phyloP scores from a whole-genome alignment of 768 basidiomycete species.

The Termitomyces sp. region DNA sequence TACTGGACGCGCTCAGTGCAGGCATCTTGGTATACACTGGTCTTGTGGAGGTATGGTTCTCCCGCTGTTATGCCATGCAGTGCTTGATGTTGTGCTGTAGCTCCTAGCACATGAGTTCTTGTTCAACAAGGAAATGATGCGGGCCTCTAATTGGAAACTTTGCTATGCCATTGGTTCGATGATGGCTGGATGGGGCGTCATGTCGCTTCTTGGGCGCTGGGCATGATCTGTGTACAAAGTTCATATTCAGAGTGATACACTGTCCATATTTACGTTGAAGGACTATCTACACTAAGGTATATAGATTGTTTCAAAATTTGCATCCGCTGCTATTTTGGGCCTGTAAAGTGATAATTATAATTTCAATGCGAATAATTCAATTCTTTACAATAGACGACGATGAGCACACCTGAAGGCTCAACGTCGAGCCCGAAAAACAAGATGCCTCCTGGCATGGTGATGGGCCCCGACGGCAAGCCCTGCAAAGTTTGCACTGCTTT shows the following conservation, averaged over 20 bases:
- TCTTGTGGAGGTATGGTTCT: slow-evolving; percentile 11
- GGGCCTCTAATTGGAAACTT: slow-evolving; percentile 59
- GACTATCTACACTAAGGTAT: background rate
- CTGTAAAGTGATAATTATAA: too few relatives aligned
- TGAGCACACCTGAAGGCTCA: slow-evolving; percentile 1
- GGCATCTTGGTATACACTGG: slow-evolving; percentile 87
- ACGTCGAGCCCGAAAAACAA: slow-evolving; percentile 8
- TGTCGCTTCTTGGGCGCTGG: slow-evolving; percentile 90
- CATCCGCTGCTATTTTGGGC: background rate
- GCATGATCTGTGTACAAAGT: slow-evolving; percentile 40
- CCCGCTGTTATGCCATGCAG: background rate
- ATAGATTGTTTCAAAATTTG: background rate
- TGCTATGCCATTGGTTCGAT: slow-evolving; percentile 73
- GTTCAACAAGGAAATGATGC: slow-evolving; percentile 82
- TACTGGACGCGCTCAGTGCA: slow-evolving; percentile 79
- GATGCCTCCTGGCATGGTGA: slow-evolving; percentile 78
- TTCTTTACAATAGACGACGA: background rate
- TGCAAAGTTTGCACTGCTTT: slow-evolving; percentile 91
- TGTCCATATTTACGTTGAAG: background rate
- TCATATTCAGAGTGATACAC: background rate
- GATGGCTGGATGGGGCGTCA: slow-evolving; percentile 78
- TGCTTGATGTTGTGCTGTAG: slow-evolving; percentile 26
- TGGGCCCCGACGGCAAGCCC: slow-evolving; percentile 92
- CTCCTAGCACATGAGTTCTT: slow-evolving; percentile 93
- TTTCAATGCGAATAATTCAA: too few relatives aligned